These are phyloP conservation scores for Naganishia antarctica DNA, from an alignment of 768 basidiomycete species.

Conservation along the genomic window DNA sequence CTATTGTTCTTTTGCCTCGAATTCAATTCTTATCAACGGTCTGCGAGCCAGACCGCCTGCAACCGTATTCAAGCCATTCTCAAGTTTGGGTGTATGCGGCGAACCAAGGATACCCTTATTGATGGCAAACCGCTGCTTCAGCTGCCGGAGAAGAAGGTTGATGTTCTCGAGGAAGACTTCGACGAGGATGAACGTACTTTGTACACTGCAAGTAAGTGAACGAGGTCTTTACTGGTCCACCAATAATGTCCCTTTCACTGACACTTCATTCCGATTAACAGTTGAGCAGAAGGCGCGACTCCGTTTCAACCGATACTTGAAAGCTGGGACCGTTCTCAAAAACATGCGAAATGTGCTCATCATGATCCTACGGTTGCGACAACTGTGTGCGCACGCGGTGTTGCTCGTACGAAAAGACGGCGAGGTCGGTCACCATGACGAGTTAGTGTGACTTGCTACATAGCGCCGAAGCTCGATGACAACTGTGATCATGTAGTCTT, in stretches of 20 bases:
- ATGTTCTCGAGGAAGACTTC: slow-evolving; percentile 58
- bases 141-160: slow-evolving; percentile 58
- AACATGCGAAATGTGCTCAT: slow-evolving; percentile 64
- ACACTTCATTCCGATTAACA: too few relatives aligned
- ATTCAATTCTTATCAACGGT: not conserved
- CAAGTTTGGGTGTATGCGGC: slow-evolving; percentile 55
- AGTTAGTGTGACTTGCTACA: slow-evolving; percentile 51
- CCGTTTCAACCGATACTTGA: slow-evolving; percentile 62
- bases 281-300: slow-evolving; percentile 51
- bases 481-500: slow-evolving; percentile 21
- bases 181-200: slow-evolving; percentile 61
- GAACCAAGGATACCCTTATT: slow-evolving; percentile 64
- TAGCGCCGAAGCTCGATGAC: not conserved
- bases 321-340: slow-evolving; percentile 66
- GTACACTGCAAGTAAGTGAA: slow-evolving; percentile 52
- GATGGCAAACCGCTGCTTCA: slow-evolving; percentile 67
- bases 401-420: slow-evolving; percentile 60
- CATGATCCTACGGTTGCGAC: slow-evolving; percentile 68
- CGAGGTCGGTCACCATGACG: slow-evolving; percentile 47
- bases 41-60: slow-evolving; percentile 50
- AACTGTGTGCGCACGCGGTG: slow-evolving; percentile 65
- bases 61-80: slow-evolving; percentile 53
- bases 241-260: slow-evolving; percentile 30
- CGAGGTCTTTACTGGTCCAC: slow-evolving; percentile 50
- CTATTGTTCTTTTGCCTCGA: not conserved